Conservation (phyloP, 441 rosid genomes). For the Populus hybrid region DNA sequence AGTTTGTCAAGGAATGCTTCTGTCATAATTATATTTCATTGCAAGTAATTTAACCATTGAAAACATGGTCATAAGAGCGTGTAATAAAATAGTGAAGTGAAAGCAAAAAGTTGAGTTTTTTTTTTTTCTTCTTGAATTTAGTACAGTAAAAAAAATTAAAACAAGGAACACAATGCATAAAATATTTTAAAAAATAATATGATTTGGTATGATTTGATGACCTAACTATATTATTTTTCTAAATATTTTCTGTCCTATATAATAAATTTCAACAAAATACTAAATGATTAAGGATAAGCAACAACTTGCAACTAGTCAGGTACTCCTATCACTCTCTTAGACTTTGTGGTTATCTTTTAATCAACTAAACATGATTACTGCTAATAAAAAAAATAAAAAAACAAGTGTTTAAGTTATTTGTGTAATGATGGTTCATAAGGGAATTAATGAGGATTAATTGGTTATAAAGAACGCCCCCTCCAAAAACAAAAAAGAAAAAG, state of each 20-base stretch:
- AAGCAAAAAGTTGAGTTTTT: too few species aligned
- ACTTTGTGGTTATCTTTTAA: background rate
- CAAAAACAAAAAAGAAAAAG: background rate
- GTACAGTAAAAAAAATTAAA: too few species aligned
- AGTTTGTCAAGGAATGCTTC: background rate
- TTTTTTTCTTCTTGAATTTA: too few species aligned
- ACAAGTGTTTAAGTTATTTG: background rate
- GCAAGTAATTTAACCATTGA: background rate
- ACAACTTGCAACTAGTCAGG: background rate
- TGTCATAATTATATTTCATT: background rate
- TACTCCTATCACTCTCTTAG: background rate
- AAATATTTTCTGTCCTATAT: too few species aligned
- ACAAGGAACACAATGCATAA: too few species aligned
- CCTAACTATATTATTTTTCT: too few species aligned
- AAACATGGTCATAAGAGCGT: background rate
- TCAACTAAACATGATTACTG: background rate
- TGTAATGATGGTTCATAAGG: background rate
- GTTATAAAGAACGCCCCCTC: background rate
- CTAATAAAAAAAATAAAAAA: background rate
- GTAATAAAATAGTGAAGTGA: background rate
- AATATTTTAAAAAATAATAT: too few species aligned
- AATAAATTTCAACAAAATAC: background rate
- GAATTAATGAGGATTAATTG: background rate
- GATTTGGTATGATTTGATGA: too few species aligned
- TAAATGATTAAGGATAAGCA: background rate